Base-by-base conservation (phyloP, 495 filamentous ascomycete genomes). In the Durotheca rogersii region DNA sequence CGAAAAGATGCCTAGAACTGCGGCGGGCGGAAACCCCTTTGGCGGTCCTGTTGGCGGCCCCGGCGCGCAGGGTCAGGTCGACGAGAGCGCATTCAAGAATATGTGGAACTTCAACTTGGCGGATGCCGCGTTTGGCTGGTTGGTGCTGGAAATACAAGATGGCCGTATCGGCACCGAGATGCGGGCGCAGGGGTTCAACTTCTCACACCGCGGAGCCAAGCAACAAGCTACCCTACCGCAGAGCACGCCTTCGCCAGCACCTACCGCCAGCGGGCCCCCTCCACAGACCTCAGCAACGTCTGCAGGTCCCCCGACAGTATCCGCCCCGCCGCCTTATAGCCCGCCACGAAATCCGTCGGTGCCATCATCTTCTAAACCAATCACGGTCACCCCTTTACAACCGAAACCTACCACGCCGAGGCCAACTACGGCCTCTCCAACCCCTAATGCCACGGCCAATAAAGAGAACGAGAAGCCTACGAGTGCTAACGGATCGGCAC, bases 101-200 rank as follows among this genome's bases (percentile, higher is more conserved):
- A 97, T 97, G 94, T 99, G 93, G 93, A 99, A 99, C 72, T 99
- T 99, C 74, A 99, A 99, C 67, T 71, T 99, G 39, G 93, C 93
- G 15, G 93, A 99, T 72, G 93, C 93, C 27, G 94, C 93, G 9
- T 99, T 96, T 66, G 93, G 93, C 35, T 97, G 87, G 77, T 75
- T 99, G 40, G 90, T 97, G 11, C 72, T 99, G 47, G 93, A 99
- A 59, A 82, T 99, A 34, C 91, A 97, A 62, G 84, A 84, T 61
- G 93, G 93, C 16, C 79, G 94, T 32, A 99, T 99, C 58, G 93
- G 90, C 7, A 97, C 93, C 0, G 93, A 97, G 69, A 99, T 97
- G 92, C 81, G 89, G 53, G 94, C 93, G 9, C 93, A 97, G 65
- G 93, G 93, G 25, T 99, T 99, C 83, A 99, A 99, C 78, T 99